Percentiles rank a stretch among this genome's conserved stretches.
These are phyloP conservation scores for Ephemerocybe angulata DNA, from an alignment of 768 basidiomycete species.

Conservation along the genomic window DNA sequence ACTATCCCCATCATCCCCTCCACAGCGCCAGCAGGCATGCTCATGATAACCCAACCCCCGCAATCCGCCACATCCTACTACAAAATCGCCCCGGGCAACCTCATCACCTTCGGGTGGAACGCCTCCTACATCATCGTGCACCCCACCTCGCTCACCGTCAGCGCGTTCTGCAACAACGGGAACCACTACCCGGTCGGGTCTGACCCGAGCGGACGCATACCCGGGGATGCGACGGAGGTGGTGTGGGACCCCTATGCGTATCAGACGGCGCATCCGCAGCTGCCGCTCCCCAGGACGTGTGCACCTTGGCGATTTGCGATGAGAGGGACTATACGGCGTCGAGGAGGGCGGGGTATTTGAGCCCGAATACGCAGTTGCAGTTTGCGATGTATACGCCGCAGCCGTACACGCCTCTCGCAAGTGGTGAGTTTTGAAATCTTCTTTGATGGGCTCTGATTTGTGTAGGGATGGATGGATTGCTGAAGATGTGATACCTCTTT, in stretches of 20 bases:
- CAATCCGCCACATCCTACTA: slow-evolving; percentile 74
- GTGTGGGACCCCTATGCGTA: slow-evolving; percentile 75
- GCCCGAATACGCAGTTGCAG: slow-evolving; percentile 56
- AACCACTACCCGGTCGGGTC: slow-evolving; percentile 82
- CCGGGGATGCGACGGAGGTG: slow-evolving; percentile 61
- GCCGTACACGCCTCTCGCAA: slow-evolving; percentile 54
- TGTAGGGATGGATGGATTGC: background rate
- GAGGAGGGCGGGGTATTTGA: slow-evolving; percentile 54
- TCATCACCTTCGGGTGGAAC: slow-evolving; percentile 86
- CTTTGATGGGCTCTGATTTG: background rate
- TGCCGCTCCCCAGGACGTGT: slow-evolving; percentile 66
- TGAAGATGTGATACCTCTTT: no score
- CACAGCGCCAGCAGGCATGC: slow-evolving; percentile 34
- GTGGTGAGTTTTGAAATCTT: slow-evolving; percentile 12
- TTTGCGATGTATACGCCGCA: slow-evolving; percentile 80
- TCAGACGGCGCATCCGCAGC: slow-evolving; percentile 50
- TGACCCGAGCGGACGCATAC: slow-evolving; percentile 52
- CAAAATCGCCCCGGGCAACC: slow-evolving; percentile 67
- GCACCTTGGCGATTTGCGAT: slow-evolving; percentile 65
- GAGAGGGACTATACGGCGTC: slow-evolving; percentile 61
- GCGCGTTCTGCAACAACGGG: slow-evolving; percentile 73
- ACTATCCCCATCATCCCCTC: no score
- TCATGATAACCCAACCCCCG: slow-evolving; percentile 72
- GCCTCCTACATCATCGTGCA: slow-evolving; percentile 62
- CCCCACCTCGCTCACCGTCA: slow-evolving; percentile 68